Evolutionary conservation across 2,329 filamentous ascomycete genomes (phyloP).

Genomic region (Exophiala oligosperma): DNA sequence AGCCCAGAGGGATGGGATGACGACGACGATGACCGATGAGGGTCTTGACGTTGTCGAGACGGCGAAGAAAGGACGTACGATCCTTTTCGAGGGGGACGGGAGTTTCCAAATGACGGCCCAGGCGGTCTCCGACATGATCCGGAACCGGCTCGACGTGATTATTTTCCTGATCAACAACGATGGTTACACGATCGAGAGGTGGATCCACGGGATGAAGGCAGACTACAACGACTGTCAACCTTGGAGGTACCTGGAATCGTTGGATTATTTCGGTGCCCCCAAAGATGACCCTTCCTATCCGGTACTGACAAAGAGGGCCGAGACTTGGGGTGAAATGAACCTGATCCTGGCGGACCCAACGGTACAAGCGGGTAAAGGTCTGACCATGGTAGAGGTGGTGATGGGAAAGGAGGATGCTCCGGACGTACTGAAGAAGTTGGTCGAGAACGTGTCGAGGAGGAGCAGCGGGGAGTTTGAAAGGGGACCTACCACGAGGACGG

Average conservation of each 20-base stretch:
- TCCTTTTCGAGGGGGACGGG: conserved; percentile 63
- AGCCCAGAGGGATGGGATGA: conserved; percentile 49
- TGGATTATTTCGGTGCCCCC: conserved; percentile 31
- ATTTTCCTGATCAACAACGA: conserved; percentile 60
- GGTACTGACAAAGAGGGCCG: conserved; percentile 23
- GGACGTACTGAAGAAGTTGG: conserved; percentile 33
- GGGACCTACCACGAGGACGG: not conserved
- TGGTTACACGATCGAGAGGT: conserved; percentile 60
- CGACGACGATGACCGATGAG: conserved; percentile 40
- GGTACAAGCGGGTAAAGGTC: conserved; percentile 39
- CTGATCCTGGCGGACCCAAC: conserved; percentile 29
- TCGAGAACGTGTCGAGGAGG: conserved; percentile 25
- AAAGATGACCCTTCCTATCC: conserved; percentile 27
- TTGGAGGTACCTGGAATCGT: conserved; percentile 54
- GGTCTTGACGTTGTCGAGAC: conserved; percentile 41
- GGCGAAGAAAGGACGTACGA: conserved; percentile 49
- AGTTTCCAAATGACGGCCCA: conserved; percentile 68
- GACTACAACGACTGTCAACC: conserved; percentile 57
- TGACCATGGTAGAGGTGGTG: conserved; percentile 45
- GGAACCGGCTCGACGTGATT: conserved; percentile 50
- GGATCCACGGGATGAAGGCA: conserved; percentile 56
- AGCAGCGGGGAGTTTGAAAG: conserved; percentile 25
- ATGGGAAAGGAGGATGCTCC: conserved; percentile 42
- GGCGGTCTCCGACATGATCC: conserved; percentile 65
- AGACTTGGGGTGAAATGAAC: conserved; percentile 27